Base-by-base conservation (phyloP, 495 filamentous ascomycete species). In the Xylaria bambusicola region DNA sequence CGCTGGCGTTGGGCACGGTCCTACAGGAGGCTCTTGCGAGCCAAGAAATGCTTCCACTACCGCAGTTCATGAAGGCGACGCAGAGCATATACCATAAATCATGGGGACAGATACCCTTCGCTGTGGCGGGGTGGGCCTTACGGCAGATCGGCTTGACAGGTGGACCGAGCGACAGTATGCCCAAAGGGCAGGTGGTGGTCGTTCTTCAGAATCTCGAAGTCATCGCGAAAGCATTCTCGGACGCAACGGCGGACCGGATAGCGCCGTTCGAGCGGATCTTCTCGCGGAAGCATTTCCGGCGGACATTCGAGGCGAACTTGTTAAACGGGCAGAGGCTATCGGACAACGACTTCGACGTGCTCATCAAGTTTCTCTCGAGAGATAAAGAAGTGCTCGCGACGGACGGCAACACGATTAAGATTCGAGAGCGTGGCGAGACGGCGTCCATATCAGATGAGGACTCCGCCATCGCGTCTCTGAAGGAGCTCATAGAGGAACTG, bases 1-100 rank as follows among this genome's bases (percentile, higher is more conserved):
- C 94, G 18, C 78, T 93, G n/a, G 91, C 88, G 7, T 75, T 98
- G 2, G 88, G 86, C 2, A 81, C 86, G 21, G 94, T 93, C 40
- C 76, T 98, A 73, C 79, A 84, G 27, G 93, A 98, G 59, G 88
- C 90, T 0, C 69, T 94, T 2, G 73, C 74, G 35, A 85, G 81
- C 53, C 83, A 78, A 4, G 84, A 88, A 23, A 82, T 94, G 74
- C 76, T 96, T 15, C 85, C 88, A 1, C 64, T 92, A 26, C 75
- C 82, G 10, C 77, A 84, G 31, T 93, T 92, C 55, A 61, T 86
- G 26, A 62, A 62, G 4, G 74, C 72, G 60, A 83, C 73, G 29
- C 84, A 85, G 62, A 90, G 83, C 60, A 87, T 92, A 62, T 85
- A 88, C 71, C 61, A 76, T 44, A 77, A 78, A 48, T 80, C 80